Base-by-base conservation (phyloP, 208 protist genomes). In the Leptomonas pyrrhocoris region DNA sequence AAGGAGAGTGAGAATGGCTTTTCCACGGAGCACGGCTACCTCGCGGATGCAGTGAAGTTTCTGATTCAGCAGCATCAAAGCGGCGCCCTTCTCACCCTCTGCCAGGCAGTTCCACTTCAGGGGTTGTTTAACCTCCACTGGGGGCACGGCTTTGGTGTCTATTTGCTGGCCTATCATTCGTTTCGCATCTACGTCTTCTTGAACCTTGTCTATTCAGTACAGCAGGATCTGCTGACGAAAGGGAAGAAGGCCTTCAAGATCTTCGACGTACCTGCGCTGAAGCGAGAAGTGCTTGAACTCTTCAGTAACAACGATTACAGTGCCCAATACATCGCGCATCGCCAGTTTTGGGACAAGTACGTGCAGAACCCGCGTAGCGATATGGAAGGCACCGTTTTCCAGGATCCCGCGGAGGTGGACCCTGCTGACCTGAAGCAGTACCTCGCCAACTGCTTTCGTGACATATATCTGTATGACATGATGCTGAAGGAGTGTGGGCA, bases 391-490 rank as follows among this genome's bases (percentile, higher is more conserved):
- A 53, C 51, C 27, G 30, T 62, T 9, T 62, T 68, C 13, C 4
- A 16, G 0, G 60, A 62, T 16, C 42, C 60, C 11, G 69, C 61
- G 6, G 43, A 53, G 31, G 51, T 36, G 3, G 28, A 61, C 43
- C 9, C 55, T 13, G 54, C 7, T 5, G 69, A 28, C 23, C 28
- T 61, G n/a, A 67, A 46, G 25, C 25, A 36, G 15, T 68, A 68
- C 51, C 40, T 74, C 11, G 8, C 69, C 1, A 31, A 62, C n/a
- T 68, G 51, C 43, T 48, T 67, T 38, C 42, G 69, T 6, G 60
- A 59, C 30, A n/a, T 68, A 12, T 67, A 55, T 30, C 40, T 61
- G 18, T 68, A 56, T 11, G 59, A 62, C 23, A 68, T 62, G 69
- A 68, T 58, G 13, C 2, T 57, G 51, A 46, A 48, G 16, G 51